Evolutionary conservation across 2,329 filamentous ascomycete species (phyloP).

Genomic region (Penicillium palitans): DNA sequence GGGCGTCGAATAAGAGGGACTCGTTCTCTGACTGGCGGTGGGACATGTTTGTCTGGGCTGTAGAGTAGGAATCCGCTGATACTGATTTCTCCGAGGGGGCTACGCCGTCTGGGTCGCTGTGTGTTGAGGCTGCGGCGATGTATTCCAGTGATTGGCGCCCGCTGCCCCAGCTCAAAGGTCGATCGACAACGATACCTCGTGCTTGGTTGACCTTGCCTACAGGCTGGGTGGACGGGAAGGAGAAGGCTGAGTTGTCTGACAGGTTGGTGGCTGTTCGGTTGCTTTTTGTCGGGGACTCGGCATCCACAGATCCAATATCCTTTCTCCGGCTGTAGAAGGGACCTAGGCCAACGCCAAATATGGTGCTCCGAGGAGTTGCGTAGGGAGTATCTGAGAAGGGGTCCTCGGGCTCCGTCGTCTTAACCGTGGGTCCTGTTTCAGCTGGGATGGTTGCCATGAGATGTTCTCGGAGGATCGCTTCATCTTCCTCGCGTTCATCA

Average conservation of each 20-base stretch:
- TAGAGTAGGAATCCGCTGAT: slow-evolving; percentile 53
- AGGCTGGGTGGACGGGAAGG: slow-evolving; percentile 37
- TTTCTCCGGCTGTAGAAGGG: slow-evolving; percentile 27
- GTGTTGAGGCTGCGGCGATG: slow-evolving; percentile 20
- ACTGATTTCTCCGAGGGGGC: slow-evolving; percentile 38
- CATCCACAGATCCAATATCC: slow-evolving; percentile 15
- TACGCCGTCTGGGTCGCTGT: slow-evolving; percentile 28
- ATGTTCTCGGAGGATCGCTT: slow-evolving; percentile 36
- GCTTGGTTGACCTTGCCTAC: slow-evolving; percentile 21
- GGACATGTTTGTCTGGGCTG: slow-evolving; percentile 51
- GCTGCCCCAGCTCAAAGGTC: slow-evolving; percentile 26
- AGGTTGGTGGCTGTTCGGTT: slow-evolving; percentile 59
- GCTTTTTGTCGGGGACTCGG: slow-evolving; percentile 51
- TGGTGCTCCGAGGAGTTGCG: slow-evolving; percentile 29
- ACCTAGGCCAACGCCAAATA: slow-evolving; percentile 25
- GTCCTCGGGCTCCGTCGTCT: slow-evolving; percentile 23
- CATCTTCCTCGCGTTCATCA: slow-evolving; percentile 62
- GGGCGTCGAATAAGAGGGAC: slow-evolving; percentile 50
- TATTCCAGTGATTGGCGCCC: slow-evolving; percentile 31
- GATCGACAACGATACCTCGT: slow-evolving; percentile 21
- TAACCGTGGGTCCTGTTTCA: background rate
- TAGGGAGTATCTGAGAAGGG: slow-evolving; percentile 31
- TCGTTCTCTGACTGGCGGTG: slow-evolving; percentile 55
- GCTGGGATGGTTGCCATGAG: slow-evolving; percentile 23
- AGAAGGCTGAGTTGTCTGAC: slow-evolving; percentile 54